Conservation (phyloP, 2,329 filamentous ascomycete genomes). For the Penicillium hordei region DNA sequence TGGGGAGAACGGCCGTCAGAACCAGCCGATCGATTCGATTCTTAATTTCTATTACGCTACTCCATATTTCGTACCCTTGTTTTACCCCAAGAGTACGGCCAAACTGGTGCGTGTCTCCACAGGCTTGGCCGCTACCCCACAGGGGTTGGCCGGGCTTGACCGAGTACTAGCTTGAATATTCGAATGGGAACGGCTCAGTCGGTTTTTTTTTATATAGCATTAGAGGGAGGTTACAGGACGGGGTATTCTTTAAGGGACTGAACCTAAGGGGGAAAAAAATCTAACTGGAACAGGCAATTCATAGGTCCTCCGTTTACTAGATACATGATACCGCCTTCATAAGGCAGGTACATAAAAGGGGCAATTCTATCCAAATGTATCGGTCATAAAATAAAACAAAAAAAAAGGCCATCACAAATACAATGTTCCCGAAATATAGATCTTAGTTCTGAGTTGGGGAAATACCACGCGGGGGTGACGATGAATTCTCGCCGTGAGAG, state of each 20-base stretch:
- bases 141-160: not conserved
- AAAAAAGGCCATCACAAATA: not conserved
- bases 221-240: not conserved
- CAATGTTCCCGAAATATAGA: not conserved
- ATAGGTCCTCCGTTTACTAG: not conserved
- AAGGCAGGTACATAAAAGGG: not conserved
- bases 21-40: no score
- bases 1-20: no score
- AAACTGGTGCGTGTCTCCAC: not conserved
- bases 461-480: not conserved
- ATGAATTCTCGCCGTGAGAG: slow-evolving; percentile 19
- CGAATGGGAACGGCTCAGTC: not conserved
- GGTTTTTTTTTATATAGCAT: not conserved
- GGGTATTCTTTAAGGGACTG: not conserved
- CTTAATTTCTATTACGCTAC: no score
- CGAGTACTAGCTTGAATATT: not conserved
- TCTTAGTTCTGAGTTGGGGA: not conserved
- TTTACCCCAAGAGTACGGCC: no score
- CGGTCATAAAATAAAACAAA: not conserved
- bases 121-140: not conserved
- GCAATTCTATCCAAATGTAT: not conserved
- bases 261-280: no score
- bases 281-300: not conserved
- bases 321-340: not conserved
- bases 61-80: no score